A percentile compares a stretch with the other conserved stretches of the same genome.
Conservation (phyloP, 306 rosid genomes). For the Trifolium subterraneum region DNA sequence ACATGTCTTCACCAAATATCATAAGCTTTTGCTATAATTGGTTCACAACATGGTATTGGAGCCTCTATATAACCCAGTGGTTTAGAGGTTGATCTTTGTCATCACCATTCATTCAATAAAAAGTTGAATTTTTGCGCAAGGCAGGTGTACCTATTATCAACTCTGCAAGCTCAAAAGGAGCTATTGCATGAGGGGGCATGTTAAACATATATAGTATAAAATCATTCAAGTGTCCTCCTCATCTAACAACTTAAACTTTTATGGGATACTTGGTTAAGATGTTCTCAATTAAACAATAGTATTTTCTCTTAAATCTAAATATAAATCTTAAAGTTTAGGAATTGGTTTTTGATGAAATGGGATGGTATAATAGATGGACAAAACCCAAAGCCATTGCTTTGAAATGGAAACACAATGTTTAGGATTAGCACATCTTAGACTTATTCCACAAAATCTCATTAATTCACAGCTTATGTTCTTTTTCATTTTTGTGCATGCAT, state of each 20-base stretch:
- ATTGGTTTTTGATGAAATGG: slow-evolving; percentile 29
- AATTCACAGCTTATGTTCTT: slow-evolving; percentile 7
- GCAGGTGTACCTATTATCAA: slow-evolving; percentile 2
- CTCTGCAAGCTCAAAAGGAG: not conserved
- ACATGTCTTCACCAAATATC: slow-evolving; percentile 3
- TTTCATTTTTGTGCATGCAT: not conserved
- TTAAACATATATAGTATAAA: slow-evolving; percentile 1
- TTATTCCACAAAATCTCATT: slow-evolving; percentile 13
- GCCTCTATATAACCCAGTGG: not conserved
- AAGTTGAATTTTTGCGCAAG: slow-evolving; percentile 14
- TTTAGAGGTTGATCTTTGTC: slow-evolving; percentile 1
- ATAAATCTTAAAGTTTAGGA: slow-evolving; percentile 11
- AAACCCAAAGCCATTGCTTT: slow-evolving; percentile 27
- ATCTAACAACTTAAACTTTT: not conserved
- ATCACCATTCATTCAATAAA: not conserved
- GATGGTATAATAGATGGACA: slow-evolving; percentile 14
- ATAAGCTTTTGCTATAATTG: not conserved
- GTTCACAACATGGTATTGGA: not conserved
- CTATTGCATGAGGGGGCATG: not conserved
- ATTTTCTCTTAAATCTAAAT: slow-evolving; percentile 13
- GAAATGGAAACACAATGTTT: slow-evolving; percentile 16
- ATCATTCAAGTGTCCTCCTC: not conserved
- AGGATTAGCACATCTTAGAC: slow-evolving; percentile 17
- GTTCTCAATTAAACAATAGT: slow-evolving; percentile 4
- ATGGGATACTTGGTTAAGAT: not conserved